Evolutionary conservation across 495 filamentous ascomycete genomes (phyloP).

Genomic region (Hyaloscypha finlandica): DNA sequence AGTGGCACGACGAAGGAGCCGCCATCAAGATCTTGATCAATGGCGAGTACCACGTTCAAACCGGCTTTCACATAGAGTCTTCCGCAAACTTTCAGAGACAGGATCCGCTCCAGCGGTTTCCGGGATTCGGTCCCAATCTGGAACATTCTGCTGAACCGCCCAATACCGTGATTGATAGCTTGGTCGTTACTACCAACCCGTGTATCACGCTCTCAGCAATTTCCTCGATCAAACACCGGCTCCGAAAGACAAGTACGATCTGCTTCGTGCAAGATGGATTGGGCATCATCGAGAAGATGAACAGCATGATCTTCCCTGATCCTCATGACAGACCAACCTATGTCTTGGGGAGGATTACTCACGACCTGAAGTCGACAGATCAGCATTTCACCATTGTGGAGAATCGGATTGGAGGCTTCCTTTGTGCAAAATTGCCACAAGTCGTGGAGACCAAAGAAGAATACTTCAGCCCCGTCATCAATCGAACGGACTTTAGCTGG

Average conservation of each 20-base stretch:
- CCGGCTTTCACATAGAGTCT: constrained; percentile 45
- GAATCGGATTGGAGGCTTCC: constrained; percentile 46
- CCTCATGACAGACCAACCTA: constrained; percentile 67
- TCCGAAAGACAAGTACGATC: constrained; percentile 74
- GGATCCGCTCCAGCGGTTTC: not conserved
- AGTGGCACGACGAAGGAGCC: constrained; percentile 33
- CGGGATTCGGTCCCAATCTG: constrained; percentile 12
- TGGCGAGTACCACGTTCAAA: constrained; percentile 31
- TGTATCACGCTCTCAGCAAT: constrained; percentile 58
- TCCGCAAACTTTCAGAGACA: not conserved
- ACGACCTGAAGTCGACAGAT: constrained; percentile 53
- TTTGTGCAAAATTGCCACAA: constrained; percentile 14
- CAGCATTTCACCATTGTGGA: constrained; percentile 60
- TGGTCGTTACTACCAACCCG: constrained; percentile 72
- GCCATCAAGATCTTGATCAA: constrained; percentile 25
- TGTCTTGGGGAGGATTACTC: constrained; percentile 70
- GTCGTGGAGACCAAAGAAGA: not conserved
- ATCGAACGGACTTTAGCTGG: constrained; percentile 23
- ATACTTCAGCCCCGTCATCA: not conserved
- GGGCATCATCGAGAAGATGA: constrained; percentile 75
- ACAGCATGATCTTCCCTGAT: constrained; percentile 66
- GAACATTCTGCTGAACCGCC: constrained; percentile 24
- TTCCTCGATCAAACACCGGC: constrained; percentile 56
- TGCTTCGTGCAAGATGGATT: constrained; percentile 83
- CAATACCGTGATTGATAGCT: constrained; percentile 59